A percentile compares a stretch with the other conserved stretches of the same genome.
These are phyloP conservation scores for Candida sp. DNA, from an alignment of 1,139 yeast genomes.

Conservation along the genomic window DNA sequence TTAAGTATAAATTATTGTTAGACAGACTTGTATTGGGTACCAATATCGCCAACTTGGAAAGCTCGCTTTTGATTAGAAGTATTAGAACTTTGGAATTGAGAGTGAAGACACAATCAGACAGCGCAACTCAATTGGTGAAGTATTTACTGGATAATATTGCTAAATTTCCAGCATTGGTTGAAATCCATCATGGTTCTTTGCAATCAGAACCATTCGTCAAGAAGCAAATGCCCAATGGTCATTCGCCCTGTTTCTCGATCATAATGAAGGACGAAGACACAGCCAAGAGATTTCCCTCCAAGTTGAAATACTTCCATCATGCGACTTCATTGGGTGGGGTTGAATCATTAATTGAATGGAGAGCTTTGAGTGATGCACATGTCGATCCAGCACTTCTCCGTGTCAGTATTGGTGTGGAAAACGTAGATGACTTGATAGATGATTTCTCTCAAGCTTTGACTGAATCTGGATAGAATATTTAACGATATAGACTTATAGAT, in stretches of 20 bases:
- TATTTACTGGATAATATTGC: constrained; percentile 49
- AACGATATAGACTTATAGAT: background rate
- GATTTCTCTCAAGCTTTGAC: constrained; percentile 45
- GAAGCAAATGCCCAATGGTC: constrained; percentile 63
- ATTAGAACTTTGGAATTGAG: constrained; percentile 77
- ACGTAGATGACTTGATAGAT: constrained; percentile 64
- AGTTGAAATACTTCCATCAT: constrained; percentile 71
- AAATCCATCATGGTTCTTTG: constrained; percentile 68
- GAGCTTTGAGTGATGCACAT: constrained; percentile 66
- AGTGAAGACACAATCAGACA: constrained; percentile 60
- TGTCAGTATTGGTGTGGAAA: constrained; percentile 77
- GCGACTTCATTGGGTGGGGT: constrained; percentile 96
- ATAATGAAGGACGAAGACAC: constrained; percentile 45
- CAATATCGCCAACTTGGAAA: constrained; percentile 73
- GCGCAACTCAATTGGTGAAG: constrained; percentile 60
- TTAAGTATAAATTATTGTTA: constrained; percentile 40
- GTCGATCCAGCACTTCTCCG: constrained; percentile 60
- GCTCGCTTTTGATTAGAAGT: constrained; percentile 71
- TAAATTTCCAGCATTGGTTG: constrained; percentile 45
- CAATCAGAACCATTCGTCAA: constrained; percentile 65
- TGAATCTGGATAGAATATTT: background rate
- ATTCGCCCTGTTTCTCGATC: constrained; percentile 76
- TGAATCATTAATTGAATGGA: constrained; percentile 89
- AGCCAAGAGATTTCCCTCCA: constrained; percentile 66
- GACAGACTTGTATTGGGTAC: constrained; percentile 78